Evolutionary conservation across 306 rosid genomes (phyloP), one percentile per base, ranked within the genome.

Genomic region (Lagenaria siceraria): DNA sequence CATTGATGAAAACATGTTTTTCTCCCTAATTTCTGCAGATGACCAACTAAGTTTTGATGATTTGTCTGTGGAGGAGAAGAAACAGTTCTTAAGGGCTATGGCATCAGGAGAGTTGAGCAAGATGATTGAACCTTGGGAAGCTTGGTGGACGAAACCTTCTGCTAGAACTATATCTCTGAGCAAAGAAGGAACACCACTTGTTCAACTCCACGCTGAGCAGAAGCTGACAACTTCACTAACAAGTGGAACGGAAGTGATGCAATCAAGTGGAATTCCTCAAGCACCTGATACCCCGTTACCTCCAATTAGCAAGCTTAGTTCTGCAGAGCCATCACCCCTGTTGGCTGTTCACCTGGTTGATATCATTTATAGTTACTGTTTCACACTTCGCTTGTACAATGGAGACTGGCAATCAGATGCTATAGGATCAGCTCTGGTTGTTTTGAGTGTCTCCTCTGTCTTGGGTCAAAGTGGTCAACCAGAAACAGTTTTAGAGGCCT

Each of bases 71-170:
- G 95, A 87, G 86, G 97, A 90, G 76, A 95, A 92, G 90, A 92
- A 90, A 70, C 90, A 13, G 43, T 92, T 90, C 81, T 89, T 85
- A 66, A 88, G 96, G 85, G 98, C 98, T 22, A 75, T 92, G 83
- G 93, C 90, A 66, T 86, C 85, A 24, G 98, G 98, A 43, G 97
- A 90, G 82, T 72, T 95, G 77, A 92, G 96, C 88, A 95, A 86
- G 88, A 86, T 95, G 97, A 81, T 95, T 74, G 78, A 89, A 75
- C 98, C 98, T 78, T 95, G 96, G 96, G 98, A 95, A 79, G 97
- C 97, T 6, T 95, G 98, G 98, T 94, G 98, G 98, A 77, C 79
- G 65, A 87, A 84, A 80, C 92, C 83, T 75, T 90, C 97, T 73
- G 96, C 97, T 22, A 83, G 82, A 81, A 79, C 78, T 43, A 84